phyloP scores from a whole-genome alignment of 768 basidiomycete species.

The Royoungia palumana region DNA sequence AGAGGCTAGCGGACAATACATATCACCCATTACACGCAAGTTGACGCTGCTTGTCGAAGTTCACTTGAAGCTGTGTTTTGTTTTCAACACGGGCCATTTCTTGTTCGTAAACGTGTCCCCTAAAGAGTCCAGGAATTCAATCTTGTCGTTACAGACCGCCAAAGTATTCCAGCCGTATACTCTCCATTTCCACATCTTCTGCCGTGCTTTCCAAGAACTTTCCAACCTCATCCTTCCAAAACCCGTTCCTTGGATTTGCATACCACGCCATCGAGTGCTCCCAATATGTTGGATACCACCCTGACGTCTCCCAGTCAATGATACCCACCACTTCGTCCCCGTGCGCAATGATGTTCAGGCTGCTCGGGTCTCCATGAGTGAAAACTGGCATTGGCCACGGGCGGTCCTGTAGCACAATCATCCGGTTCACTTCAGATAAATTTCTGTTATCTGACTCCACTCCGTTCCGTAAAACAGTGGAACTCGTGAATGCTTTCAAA shows the following conservation, averaged over 20 bases:
- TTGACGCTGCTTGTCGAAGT: too few relatives aligned
- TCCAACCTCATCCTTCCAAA: not conserved
- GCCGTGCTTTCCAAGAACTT: not conserved
- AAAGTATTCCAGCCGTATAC: not conserved
- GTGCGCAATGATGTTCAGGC: not conserved
- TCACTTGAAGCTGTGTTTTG: too few relatives aligned
- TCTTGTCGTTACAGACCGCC: too few relatives aligned
- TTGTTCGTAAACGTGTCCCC: too few relatives aligned
- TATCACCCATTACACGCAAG: too few relatives aligned
- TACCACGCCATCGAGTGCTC: not conserved
- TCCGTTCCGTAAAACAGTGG: not conserved
- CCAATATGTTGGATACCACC: slow-evolving; percentile 4
- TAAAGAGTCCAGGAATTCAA: too few relatives aligned
- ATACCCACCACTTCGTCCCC: not conserved
- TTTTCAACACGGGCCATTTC: too few relatives aligned
- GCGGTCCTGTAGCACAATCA: not conserved
- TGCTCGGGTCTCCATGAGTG: not conserved
- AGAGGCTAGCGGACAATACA: not conserved
- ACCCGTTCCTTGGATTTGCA: not conserved
- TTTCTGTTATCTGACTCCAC: not conserved
- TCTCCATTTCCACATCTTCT: not conserved
- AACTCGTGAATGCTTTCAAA: not conserved
- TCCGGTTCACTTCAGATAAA: not conserved
- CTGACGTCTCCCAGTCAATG: not conserved
- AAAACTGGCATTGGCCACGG: not conserved